A percentile compares a stretch with the other conserved stretches of the same genome.
phyloP scores from a whole-genome alignment of 805 yeast species.

The Myxozyma monticola region DNA sequence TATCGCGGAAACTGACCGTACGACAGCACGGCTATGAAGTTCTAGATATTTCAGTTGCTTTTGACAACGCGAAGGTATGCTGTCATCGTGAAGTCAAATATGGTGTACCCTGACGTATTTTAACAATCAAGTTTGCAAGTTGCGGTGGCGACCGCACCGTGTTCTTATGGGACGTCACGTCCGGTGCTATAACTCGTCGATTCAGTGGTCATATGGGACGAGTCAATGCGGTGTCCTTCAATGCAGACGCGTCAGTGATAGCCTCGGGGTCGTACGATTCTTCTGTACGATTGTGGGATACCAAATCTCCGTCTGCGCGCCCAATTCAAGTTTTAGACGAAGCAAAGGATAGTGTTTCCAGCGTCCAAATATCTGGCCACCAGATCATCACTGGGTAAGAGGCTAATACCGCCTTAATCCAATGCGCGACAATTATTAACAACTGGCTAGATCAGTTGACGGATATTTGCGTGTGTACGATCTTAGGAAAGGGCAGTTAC shows the following conservation, averaged over 20 bases:
- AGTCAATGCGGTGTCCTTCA: conserved; percentile 35
- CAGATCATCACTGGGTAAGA: conserved; percentile 35
- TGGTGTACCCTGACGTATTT: too few relatives aligned
- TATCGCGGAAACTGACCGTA: not conserved
- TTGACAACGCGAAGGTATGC: conserved; percentile 31
- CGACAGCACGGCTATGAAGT: conserved; percentile 37
- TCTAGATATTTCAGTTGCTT: conserved; percentile 34
- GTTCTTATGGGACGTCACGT: conserved; percentile 37
- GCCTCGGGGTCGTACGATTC: conserved; percentile 39
- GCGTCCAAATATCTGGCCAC: conserved; percentile 28
- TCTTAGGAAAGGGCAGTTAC: conserved; percentile 36
- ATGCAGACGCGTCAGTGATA: conserved; percentile 34
- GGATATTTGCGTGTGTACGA: conserved; percentile 39
- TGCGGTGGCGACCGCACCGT: conserved; percentile 40
- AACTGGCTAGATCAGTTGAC: conserved; percentile 34
- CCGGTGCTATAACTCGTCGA: conserved; percentile 33
- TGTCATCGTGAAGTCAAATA: too few relatives aligned
- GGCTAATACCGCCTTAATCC: not conserved
- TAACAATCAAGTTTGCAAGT: conserved; percentile 35
- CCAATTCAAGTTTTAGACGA: conserved; percentile 43
- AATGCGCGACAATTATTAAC: not conserved
- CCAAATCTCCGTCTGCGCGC: conserved; percentile 27
- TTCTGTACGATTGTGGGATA: conserved; percentile 40
- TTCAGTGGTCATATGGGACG: conserved; percentile 36
- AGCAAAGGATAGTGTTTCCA: conserved; percentile 39